Evolutionary conservation across 2,329 filamentous ascomycete species (phyloP).

Genomic region (Monosporascus sp.): DNA sequence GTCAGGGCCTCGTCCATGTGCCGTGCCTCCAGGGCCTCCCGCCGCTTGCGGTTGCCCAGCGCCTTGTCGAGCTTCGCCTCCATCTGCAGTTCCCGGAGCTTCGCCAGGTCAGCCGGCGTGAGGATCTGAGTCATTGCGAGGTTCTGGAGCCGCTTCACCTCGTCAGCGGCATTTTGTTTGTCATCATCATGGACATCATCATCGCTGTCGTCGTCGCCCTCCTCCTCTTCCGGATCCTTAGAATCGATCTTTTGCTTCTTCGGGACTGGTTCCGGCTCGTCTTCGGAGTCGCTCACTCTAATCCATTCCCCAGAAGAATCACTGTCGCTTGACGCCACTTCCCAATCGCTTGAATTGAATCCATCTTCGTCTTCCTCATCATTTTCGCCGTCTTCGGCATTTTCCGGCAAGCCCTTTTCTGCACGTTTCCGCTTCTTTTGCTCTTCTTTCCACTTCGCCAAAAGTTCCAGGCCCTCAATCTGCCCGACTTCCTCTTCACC

Average conservation of each 20-base stretch:
- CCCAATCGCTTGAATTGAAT: slow-evolving; percentile 54
- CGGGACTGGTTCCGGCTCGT: slow-evolving; percentile 65
- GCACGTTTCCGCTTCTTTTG: slow-evolving; percentile 69
- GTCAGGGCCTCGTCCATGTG: slow-evolving; percentile 87
- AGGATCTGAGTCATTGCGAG: slow-evolving; percentile 92
- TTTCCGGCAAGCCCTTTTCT: slow-evolving; percentile 64
- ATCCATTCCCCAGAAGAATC: slow-evolving; percentile 87
- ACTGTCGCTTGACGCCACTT: slow-evolving; percentile 55
- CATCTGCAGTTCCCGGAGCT: slow-evolving; percentile 81
- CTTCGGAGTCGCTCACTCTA: slow-evolving; percentile 77
- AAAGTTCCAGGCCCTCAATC: slow-evolving; percentile 87
- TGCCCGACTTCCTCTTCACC: slow-evolving; percentile 76
- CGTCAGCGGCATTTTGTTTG: slow-evolving; percentile 38
- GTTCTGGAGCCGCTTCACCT: slow-evolving; percentile 54
- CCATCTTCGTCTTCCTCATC: slow-evolving; percentile 56
- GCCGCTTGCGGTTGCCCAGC: slow-evolving; percentile 44
- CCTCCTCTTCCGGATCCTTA: slow-evolving; percentile 27
- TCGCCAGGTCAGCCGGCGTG: slow-evolving; percentile 92
- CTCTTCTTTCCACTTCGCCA: slow-evolving; percentile 92
- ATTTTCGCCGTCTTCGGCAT: slow-evolving; percentile 54
- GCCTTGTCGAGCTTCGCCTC: slow-evolving; percentile 66
- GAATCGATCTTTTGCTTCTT: slow-evolving; percentile 58
- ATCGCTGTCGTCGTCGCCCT: slow-evolving; percentile 16
- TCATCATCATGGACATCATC: slow-evolving; percentile 25
- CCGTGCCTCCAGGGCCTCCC: slow-evolving; percentile 47